Evolutionary conservation across 2,329 filamentous ascomycete genomes (phyloP), one percentile per base, ranked within the genome.

Genomic region (Sphaerulina populicola): DNA sequence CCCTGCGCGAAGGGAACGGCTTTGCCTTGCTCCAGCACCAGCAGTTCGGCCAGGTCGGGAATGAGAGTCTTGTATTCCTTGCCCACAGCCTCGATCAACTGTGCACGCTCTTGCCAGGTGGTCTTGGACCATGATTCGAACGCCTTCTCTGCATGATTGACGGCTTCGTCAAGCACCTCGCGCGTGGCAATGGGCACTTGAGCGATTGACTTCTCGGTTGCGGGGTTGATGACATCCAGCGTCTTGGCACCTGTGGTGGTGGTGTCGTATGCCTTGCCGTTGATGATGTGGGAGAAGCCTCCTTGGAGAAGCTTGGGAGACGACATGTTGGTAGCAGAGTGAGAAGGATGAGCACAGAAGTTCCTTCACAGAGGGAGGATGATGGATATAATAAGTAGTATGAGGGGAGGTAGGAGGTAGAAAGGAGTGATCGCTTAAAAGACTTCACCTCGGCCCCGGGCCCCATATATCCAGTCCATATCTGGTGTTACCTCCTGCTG

Each of bases 161-260:
- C 66, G 6, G 67, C 67, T 48, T 68, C 66, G 39, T 69, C 63
- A 39, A 70, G 63, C 51, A 69, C 66, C 42, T 69, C 62, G 56
- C 68, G 63, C 11, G 53, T 67, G 11, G 62, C 68, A 49, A 70
- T 62, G 14, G 68, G 68, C 7, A 69, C 65, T 15, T 59, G 52
- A 59, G 63, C 65, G 27, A 66, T 60, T 53, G 66, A 55, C 56
- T 68, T 59, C 52, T 64, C 64, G 15, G 64, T 68, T 29, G 60
- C 58, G 5, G 66, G 67, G 58, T 68, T 64, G 44, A 67, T 55
- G 21, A 66, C 66, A 31, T 67, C 57, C 51, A 66, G 58, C 49
- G 62, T 61, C 38, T 60, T 57, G 38, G 39, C 52, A 45, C 39
- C 53, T 44, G 63, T 62, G 52, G 59, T 51, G 39, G 63, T 62